These are phyloP conservation scores for Neopestalotiopsis clavispora DNA, from an alignment of 2,329 filamentous ascomycete species.

Conservation along the genomic window DNA sequence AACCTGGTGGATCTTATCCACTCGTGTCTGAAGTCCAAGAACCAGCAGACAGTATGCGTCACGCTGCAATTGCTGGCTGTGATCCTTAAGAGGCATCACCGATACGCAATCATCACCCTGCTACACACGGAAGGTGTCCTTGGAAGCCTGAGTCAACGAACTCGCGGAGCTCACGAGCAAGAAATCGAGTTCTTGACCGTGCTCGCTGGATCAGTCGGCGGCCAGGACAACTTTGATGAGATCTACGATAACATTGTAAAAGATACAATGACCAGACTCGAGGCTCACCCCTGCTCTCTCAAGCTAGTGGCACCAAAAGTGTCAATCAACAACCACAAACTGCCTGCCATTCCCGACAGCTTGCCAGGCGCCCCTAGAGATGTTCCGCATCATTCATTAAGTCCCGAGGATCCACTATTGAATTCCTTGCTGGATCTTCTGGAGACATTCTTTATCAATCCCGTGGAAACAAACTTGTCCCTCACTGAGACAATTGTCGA, in stretches of 20 bases:
- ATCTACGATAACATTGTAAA: constrained; percentile 74
- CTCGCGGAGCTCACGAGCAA: constrained; percentile 74
- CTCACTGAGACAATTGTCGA: constrained; percentile 84
- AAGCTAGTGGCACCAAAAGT: constrained; percentile 68
- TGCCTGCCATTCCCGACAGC: constrained; percentile 59
- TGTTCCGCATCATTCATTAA: constrained; percentile 65
- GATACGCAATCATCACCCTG: constrained; percentile 80
- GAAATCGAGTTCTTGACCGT: constrained; percentile 75
- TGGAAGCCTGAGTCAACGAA: constrained; percentile 62
- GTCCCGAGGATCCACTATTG: constrained; percentile 65
- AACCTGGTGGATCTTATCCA: constrained; percentile 91
- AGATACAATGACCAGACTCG: constrained; percentile 71
- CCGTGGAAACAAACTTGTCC: constrained; percentile 87
- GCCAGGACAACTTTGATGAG: constrained; percentile 72
- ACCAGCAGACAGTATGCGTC: constrained; percentile 86
- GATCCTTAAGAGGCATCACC: constrained; percentile 85
- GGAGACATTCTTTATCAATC: constrained; percentile 84
- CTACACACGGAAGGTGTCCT: constrained; percentile 68
- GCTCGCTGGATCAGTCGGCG: constrained; percentile 71
- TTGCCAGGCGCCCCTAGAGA: constrained; percentile 66
- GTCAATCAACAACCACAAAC: constrained; percentile 59
- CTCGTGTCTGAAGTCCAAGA: constrained; percentile 81
- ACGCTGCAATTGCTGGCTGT: constrained; percentile 87
- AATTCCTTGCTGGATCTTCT: constrained; percentile 73
- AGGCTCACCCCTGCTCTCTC: constrained; percentile 75